These are phyloP conservation scores for Nothomitra cinnamomea DNA, from an alignment of 2,329 filamentous ascomycete genomes.

Conservation along the genomic window DNA sequence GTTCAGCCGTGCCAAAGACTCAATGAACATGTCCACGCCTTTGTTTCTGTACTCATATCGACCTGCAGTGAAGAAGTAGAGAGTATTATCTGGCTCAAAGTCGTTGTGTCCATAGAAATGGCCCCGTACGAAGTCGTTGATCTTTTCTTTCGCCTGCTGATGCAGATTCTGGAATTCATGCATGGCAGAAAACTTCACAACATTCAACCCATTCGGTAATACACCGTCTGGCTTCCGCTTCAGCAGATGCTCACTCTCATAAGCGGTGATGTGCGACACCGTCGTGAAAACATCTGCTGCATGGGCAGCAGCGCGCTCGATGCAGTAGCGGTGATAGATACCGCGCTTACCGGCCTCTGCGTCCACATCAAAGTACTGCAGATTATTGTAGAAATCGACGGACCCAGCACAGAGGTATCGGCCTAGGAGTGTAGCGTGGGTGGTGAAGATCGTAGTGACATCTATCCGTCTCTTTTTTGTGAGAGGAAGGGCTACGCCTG, in stretches of 20 bases:
- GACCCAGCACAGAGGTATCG: constrained; percentile 94
- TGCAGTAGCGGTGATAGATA: constrained; percentile 97
- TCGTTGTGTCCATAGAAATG: constrained; percentile 98
- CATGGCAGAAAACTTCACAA: constrained; percentile 95
- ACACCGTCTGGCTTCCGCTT: constrained; percentile 97
- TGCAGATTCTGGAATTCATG: constrained; percentile 99
- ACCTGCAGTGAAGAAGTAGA: constrained; percentile 94
- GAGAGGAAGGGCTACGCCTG: constrained; percentile 81
- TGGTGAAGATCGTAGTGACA: constrained; percentile 95
- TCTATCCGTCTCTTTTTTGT: constrained; percentile 91
- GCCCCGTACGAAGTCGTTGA: constrained; percentile 92
- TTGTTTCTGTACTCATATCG: constrained; percentile 98
- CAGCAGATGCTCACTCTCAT: constrained; percentile 90
- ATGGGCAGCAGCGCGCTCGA: constrained; percentile 85
- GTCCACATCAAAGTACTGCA: constrained; percentile 93
- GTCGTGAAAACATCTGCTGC: constrained; percentile 95
- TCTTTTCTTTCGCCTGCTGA: constrained; percentile 92
- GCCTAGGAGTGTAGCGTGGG: constrained; percentile 85
- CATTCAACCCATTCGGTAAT: constrained; percentile 88
- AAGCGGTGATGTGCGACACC: constrained; percentile 95
- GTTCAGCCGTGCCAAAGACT: constrained; percentile 85
- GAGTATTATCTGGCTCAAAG: constrained; percentile 88
- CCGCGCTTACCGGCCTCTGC: constrained; percentile 93
- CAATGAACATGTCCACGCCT: constrained; percentile 98
- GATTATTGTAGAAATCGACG: constrained; percentile 98